These are phyloP conservation scores for Epithemia pelagica DNA, from an alignment of 108 stramenopile species.

Conservation along the genomic window DNA sequence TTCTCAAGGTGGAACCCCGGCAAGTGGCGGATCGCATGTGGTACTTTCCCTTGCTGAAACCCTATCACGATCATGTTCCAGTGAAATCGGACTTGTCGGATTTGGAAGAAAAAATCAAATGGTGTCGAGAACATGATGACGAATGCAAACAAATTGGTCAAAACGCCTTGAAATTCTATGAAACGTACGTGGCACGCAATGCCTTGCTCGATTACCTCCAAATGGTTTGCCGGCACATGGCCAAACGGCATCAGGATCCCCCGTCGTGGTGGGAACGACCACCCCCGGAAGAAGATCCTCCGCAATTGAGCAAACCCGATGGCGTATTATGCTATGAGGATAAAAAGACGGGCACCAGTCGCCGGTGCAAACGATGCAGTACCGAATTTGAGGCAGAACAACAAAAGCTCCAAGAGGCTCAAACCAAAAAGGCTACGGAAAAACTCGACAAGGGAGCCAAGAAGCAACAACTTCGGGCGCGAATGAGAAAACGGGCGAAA, in stretches of 20 bases:
- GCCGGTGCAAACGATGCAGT: slow-evolving; percentile 69
- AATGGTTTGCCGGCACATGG: slow-evolving; percentile 74
- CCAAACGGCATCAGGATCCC: slow-evolving; percentile 68
- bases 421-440: slow-evolving; percentile 37
- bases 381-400: slow-evolving; percentile 54
- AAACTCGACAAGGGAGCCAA: slow-evolving; percentile 35
- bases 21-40: slow-evolving; percentile 98
- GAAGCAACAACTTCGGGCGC: slow-evolving; percentile 27
- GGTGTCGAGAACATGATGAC: slow-evolving; percentile 95
- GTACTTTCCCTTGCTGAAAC: slow-evolving; percentile 96
- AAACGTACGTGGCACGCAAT: slow-evolving; percentile 72
- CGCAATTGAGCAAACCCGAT: slow-evolving; percentile 65
- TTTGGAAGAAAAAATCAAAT: slow-evolving; percentile 92
- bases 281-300: slow-evolving; percentile 31
- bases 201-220: slow-evolving; percentile 93
- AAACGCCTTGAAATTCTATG: slow-evolving; percentile 72
- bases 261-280: slow-evolving; percentile 69
- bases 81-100: slow-evolving; percentile 94
- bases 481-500: slow-evolving; percentile 56
- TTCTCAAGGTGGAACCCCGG: slow-evolving; percentile 89
- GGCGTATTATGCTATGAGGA: slow-evolving; percentile 62
- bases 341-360: slow-evolving; percentile 35
- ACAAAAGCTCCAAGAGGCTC: slow-evolving; percentile 27
- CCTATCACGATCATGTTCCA: slow-evolving; percentile 93
- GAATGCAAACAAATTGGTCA: slow-evolving; percentile 86